Conservation (phyloP, 257 asterid species). For the Eustoma russellianum region DNA sequence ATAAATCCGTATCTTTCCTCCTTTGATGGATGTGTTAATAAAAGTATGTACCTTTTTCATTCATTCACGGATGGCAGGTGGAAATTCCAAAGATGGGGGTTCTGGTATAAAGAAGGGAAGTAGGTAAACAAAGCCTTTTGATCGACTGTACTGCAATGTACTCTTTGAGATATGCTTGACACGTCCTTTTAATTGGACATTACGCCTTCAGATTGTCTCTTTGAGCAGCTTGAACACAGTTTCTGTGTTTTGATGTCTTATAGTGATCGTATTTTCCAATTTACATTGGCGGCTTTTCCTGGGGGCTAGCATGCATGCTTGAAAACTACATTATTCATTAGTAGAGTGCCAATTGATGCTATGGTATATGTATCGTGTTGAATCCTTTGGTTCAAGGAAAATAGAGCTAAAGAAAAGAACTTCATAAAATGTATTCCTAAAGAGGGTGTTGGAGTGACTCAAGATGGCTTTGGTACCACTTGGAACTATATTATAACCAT, state of each 20-base stretch:
- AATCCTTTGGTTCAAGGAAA: too few relatives aligned
- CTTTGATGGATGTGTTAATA: constrained; percentile 67
- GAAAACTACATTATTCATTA: neutral
- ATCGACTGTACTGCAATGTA: constrained; percentile 55
- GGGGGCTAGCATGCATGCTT: neutral
- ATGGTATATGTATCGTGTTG: too few relatives aligned
- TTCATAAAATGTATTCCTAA: too few relatives aligned
- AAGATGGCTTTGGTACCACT: too few relatives aligned
- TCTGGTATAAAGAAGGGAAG: constrained; percentile 99
- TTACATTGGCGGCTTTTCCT: neutral
- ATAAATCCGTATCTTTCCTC: constrained; percentile 48
- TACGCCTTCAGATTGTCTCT: constrained; percentile 27
- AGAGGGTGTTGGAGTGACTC: too few relatives aligned
- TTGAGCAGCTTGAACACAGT: constrained; percentile 11
- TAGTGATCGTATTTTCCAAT: neutral
- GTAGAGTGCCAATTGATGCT: too few relatives aligned
- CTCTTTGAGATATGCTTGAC: constrained; percentile 38
- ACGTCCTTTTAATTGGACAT: constrained; percentile 21
- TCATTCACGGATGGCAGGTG: constrained; percentile 99
- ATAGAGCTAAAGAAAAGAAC: too few relatives aligned
- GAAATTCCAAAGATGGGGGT: constrained; percentile 99
- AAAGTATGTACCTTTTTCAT: constrained; percentile 90
- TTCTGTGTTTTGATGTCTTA: constrained; percentile 10
- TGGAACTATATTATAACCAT: too few relatives aligned
- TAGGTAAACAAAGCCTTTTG: constrained; percentile 96